Base-by-base conservation (phyloP, 805 yeast species). In the Suhomyces emberorum region DNA sequence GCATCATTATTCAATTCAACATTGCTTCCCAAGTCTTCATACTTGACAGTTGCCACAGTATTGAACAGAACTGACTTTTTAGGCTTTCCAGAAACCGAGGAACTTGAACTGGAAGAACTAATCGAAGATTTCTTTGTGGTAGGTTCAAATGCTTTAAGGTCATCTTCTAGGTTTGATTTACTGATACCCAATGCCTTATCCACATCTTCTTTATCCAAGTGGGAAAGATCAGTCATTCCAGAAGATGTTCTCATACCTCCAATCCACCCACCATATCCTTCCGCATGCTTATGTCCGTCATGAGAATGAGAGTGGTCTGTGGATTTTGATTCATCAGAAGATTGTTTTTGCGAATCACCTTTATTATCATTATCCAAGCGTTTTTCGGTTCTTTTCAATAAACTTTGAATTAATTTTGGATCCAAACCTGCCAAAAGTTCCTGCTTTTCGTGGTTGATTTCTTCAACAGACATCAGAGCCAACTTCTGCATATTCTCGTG, bases 371-470 rank as follows among this genome's bases (percentile, higher is more conserved):
- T 28, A n/a, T 44, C 48, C 6, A 54, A 44, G 39, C 80, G 71
- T 30, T 69, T 69, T 41, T 77, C 77, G 32, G 77, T 80, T 52
- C 83, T 70, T 21, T 69, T 63, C 47, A 83, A 52, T 26, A 85
- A 54, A 39, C 77, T 70, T 45, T 77, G 70, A 30, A 89, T 57
- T 15, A 88, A 69, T 37, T 69, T 70, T 0, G 95, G 95, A 56
- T 85, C 81, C 54, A 89, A 63, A 0, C 72, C 67, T n/a, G 69
- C 70, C 35, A 86, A 45, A 23, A 89, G 59, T 48, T 87, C 95
- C 43, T 76, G 74, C 44, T 77, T 71, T 46, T 86, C 91, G 30
- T 65, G 59, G 22, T 70, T 65, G 23, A 86, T 72, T 51, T 88
- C 88, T 12, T 75, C 81, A 2, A 68, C 70, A 2, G 81, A 65